A percentile compares a stretch with the other conserved stretches of the same genome.
Evolutionary conservation across 495 filamentous ascomycete species (phyloP).

Genomic region (Niebla homalea): DNA sequence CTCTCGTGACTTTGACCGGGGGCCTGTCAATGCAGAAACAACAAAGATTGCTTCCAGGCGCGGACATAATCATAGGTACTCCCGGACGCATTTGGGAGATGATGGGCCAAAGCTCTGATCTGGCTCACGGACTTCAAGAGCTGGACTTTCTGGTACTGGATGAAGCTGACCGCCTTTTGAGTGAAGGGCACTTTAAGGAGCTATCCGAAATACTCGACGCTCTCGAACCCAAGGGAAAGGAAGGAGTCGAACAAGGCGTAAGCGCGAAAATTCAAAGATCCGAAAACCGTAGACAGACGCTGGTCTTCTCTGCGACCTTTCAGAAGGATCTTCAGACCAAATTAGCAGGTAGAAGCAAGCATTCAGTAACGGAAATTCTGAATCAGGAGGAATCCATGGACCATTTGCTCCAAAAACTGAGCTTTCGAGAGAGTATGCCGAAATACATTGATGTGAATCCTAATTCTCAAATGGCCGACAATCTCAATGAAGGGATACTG

Average conservation of each 20-base stretch:
- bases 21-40: slow-evolving; percentile 90
- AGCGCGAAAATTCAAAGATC: slow-evolving; percentile 14
- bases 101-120: slow-evolving; percentile 51
- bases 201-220: slow-evolving; percentile 70
- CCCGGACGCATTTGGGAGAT: slow-evolving; percentile 93
- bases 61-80: slow-evolving; percentile 83
- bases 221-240: slow-evolving; percentile 45
- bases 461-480: slow-evolving; percentile 67
- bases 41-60: slow-evolving; percentile 56
- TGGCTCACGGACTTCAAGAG: slow-evolving; percentile 47
- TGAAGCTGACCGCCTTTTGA: slow-evolving; percentile 85
- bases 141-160: slow-evolving; percentile 82
- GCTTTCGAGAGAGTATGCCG: slow-evolving; percentile 68
- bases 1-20: slow-evolving; percentile 74
- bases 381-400: slow-evolving; percentile 72
- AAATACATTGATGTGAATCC: slow-evolving; percentile 91
- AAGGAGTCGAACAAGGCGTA: slow-evolving; percentile 26
- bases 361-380: slow-evolving; percentile 42
- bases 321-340: slow-evolving; percentile 82
- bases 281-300: slow-evolving; percentile 53
- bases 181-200: slow-evolving; percentile 91
- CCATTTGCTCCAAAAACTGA: slow-evolving; percentile 79
- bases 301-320: slow-evolving; percentile 96
- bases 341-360: slow-evolving; percentile 58
- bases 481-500: slow-evolving; percentile 77